phyloP scores from a whole-genome alignment of 2,329 filamentous ascomycete species.

The Alternaria sp. region DNA sequence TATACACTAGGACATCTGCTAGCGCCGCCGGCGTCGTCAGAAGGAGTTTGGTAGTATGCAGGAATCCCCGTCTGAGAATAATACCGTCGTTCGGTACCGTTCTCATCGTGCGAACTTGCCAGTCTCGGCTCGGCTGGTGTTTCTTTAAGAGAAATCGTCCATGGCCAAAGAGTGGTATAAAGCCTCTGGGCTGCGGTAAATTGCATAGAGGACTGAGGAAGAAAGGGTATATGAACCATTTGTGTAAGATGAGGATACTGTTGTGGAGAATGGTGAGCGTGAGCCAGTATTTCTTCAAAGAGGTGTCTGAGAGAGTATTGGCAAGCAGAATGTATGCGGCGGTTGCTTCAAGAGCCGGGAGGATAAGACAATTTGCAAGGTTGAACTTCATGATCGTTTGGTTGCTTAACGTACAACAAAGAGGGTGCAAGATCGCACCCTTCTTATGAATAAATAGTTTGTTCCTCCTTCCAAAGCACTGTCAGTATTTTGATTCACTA shows the following conservation, averaged over 20 bases:
- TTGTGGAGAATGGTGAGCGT: conserved; percentile 30
- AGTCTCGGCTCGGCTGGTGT: conserved; percentile 43
- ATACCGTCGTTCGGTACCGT: conserved; percentile 53
- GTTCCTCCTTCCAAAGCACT: neutral
- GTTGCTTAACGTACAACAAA: conserved; percentile 25
- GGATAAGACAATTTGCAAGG: conserved; percentile 22
- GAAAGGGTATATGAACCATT: conserved; percentile 49
- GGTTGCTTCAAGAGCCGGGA: conserved; percentile 30
- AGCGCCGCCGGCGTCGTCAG: conserved; percentile 54
- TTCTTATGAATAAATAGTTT: neutral
- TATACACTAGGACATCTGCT: conserved; percentile 62
- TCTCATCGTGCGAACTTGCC: conserved; percentile 49
- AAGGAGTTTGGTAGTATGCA: conserved; percentile 51
- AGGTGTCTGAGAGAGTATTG: conserved; percentile 19
- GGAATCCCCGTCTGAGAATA: conserved; percentile 51
- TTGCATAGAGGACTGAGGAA: conserved; percentile 52
- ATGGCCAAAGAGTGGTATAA: conserved; percentile 50
- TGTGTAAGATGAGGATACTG: conserved; percentile 25
- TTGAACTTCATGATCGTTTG: conserved; percentile 26
- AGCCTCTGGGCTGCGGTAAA: conserved; percentile 45
- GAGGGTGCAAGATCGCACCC: conserved; percentile 13
- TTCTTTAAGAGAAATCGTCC: conserved; percentile 43
- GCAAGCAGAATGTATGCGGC: conserved; percentile 33
- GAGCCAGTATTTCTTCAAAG: conserved; percentile 28
- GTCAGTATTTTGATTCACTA: neutral